Evolutionary conservation across 257 asterid species (phyloP).

Genomic region (Nicotiana paniculata): DNA sequence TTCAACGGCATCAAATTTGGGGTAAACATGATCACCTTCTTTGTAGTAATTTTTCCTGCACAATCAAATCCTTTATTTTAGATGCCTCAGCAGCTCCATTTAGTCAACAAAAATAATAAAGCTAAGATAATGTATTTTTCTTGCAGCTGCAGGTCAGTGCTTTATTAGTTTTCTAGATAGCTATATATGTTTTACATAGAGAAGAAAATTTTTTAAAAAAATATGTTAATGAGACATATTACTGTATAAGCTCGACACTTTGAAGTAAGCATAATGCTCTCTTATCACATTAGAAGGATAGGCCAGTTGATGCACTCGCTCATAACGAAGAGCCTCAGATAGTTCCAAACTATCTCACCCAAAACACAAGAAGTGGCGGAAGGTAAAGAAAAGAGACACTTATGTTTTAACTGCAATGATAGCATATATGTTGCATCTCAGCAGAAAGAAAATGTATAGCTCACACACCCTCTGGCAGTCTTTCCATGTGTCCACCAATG

Average conservation of each 20-base stretch:
- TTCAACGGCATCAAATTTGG: conserved; percentile 73
- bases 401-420: not conserved
- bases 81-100: conserved; percentile 8
- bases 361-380: not conserved
- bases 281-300: not conserved
- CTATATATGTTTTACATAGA: not conserved
- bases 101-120: not conserved
- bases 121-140: not conserved
- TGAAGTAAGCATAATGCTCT: not conserved
- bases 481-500: conserved; percentile 99
- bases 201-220: not conserved
- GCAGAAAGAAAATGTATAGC: not conserved
- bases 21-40: conserved; percentile 66
- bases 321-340: not conserved
- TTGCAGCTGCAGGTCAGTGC: not conserved
- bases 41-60: conserved; percentile 86
- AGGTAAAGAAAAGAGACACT: not conserved
- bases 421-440: not conserved
- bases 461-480: conserved; percentile 82
- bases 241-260: not conserved
- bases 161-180: not conserved
- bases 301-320: not conserved
- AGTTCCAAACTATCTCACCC: not conserved
- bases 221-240: not conserved
- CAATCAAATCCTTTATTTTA: conserved; percentile 2